Evolutionary conservation across 2,329 filamentous ascomycete genomes (phyloP).

Genomic region (Penicillium janthinellum): DNA sequence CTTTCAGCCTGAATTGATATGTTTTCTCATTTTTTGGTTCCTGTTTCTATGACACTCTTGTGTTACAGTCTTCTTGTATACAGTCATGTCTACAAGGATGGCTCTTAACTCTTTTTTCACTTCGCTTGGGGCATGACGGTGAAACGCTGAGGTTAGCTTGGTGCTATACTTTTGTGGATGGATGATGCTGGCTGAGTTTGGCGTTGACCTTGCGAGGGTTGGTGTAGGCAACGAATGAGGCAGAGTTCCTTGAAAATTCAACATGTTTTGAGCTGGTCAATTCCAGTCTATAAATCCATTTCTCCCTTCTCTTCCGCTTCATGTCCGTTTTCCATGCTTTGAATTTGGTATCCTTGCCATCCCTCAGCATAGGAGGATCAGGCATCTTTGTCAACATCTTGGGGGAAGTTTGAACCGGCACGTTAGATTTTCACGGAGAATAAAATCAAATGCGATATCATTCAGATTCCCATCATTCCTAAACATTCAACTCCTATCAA

Average conservation of each 20-base stretch:
- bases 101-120: not conserved
- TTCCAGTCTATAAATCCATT: not conserved
- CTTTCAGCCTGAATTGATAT: not conserved
- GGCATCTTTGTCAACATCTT: not conserved
- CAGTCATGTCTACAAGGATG: conserved; percentile 13
- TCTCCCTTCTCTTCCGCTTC: not conserved
- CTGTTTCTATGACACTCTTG: not conserved
- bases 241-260: conserved; percentile 18
- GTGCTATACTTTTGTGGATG: not conserved
- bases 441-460: no score
- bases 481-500: no score
- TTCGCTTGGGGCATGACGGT: conserved; percentile 3
- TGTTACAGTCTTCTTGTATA: conserved; percentile 5
- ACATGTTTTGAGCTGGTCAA: conserved; percentile 7
- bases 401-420: no score
- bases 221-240: conserved; percentile 6
- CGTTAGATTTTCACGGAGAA: no score
- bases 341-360: not conserved
- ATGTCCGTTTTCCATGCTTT: not conserved
- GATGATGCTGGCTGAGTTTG: not conserved
- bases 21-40: not conserved
- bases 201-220: not conserved
- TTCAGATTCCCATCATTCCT: no score
- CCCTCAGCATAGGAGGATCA: not conserved
- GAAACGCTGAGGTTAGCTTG: not conserved